Percentiles rank a stretch among this genome's conserved stretches.
These are phyloP conservation scores for Neofusicoccum cordaticola DNA, from an alignment of 2,329 filamentous ascomycete species.

Conservation along the genomic window DNA sequence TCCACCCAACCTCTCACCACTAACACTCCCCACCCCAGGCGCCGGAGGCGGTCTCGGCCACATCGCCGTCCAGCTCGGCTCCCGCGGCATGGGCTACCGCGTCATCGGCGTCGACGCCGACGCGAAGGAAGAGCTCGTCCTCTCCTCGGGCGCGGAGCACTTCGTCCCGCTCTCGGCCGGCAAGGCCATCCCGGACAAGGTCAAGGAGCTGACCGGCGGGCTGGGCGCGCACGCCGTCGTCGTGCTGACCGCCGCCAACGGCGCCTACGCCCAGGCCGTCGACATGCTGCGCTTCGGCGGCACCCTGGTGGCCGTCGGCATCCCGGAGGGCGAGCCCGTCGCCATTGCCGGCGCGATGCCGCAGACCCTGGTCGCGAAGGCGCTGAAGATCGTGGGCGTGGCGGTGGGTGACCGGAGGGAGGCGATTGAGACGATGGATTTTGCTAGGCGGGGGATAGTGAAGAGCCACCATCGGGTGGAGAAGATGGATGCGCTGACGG, in stretches of 20 bases:
- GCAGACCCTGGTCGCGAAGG: slow-evolving; percentile 41
- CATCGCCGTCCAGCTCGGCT: slow-evolving; percentile 60
- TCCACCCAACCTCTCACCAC: background rate
- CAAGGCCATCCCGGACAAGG: slow-evolving; percentile 50
- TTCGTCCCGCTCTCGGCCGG: slow-evolving; percentile 63
- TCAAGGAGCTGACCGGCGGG: slow-evolving; percentile 56
- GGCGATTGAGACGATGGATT: slow-evolving; percentile 49
- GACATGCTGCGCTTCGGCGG: slow-evolving; percentile 46
- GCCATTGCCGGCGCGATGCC: slow-evolving; percentile 43
- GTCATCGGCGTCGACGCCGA: slow-evolving; percentile 65
- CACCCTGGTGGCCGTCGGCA: slow-evolving; percentile 45
- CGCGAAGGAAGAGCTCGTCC: slow-evolving; percentile 61
- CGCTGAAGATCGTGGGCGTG: slow-evolving; percentile 43
- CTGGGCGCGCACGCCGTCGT: slow-evolving; percentile 61
- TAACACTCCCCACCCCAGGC: slow-evolving; percentile 35
- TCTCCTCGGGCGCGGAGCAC: slow-evolving; percentile 61
- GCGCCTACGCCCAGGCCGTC: slow-evolving; percentile 43
- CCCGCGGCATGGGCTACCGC: slow-evolving; percentile 59
- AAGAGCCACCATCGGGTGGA: slow-evolving; percentile 48
- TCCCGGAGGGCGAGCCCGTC: slow-evolving; percentile 48
- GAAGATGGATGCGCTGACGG: slow-evolving; percentile 48
- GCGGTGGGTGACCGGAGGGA: slow-evolving; percentile 48
- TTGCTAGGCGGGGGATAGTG: slow-evolving; percentile 43
- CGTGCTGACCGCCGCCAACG: slow-evolving; percentile 51
- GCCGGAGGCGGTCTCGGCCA: slow-evolving; percentile 65